phyloP scores from a whole-genome alignment of 2,329 filamentous ascomycete genomes.

The Penicillium freii region DNA sequence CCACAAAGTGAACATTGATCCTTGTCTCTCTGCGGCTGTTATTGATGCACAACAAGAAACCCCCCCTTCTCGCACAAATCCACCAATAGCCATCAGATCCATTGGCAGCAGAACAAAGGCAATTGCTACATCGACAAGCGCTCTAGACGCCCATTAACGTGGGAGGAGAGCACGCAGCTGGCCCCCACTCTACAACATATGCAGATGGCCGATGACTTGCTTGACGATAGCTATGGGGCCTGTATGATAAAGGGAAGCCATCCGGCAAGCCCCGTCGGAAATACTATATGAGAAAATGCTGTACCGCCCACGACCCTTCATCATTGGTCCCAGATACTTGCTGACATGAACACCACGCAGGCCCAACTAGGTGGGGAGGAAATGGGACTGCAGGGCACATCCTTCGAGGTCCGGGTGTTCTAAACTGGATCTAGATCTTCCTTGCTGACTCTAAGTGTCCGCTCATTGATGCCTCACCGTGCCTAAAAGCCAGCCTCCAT shows the following conservation, averaged over 20 bases:
- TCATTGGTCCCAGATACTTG: constrained; percentile 23
- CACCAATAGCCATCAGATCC: constrained; percentile 14
- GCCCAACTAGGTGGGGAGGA: constrained; percentile 5
- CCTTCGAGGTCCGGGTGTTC: constrained; percentile 11
- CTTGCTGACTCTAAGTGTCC: not conserved
- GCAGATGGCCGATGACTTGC: constrained; percentile 24
- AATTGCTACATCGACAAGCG: constrained; percentile 30
- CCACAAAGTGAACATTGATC: constrained; percentile 7
- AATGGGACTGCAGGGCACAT: constrained; percentile 10
- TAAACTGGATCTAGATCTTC: not conserved
- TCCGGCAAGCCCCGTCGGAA: constrained; percentile 15
- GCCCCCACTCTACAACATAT: constrained; percentile 17
- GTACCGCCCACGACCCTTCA: constrained; percentile 3
- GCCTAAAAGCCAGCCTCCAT: constrained; percentile 15
- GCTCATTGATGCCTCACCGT: constrained; percentile 7
- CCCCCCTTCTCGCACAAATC: constrained; percentile 16
- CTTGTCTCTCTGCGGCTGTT: constrained; percentile 22
- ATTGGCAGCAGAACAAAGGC: constrained; percentile 5
- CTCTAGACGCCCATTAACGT: constrained; percentile 32
- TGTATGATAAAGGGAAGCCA: constrained; percentile 8
- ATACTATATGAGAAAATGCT: constrained; percentile 11
- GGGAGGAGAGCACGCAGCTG: constrained; percentile 9
- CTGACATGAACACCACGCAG: constrained; percentile 17
- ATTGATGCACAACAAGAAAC: constrained; percentile 6
- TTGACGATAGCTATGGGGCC: constrained; percentile 8